Base-by-base conservation (phyloP, 495 filamentous ascomycete species). In the Pseudomonodictys pantanalensis region DNA sequence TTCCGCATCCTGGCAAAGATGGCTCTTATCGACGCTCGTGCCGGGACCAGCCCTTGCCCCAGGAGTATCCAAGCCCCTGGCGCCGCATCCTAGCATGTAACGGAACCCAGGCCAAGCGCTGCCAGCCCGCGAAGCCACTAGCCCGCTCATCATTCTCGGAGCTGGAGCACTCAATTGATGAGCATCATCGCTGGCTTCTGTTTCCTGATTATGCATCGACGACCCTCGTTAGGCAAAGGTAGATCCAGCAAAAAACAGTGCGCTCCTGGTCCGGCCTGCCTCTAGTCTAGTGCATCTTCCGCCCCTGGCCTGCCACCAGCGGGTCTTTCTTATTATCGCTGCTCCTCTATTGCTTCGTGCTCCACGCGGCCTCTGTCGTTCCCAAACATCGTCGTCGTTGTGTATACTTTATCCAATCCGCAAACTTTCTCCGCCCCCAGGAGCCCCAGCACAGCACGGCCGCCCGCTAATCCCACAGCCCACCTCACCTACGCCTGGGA, bases 131-230 rank as follows among this genome's bases (percentile, higher is more conserved):
- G 38, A 30, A 61, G 26, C 35, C 43, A 17, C 44, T 43, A 44
- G 33, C 35, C 15, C 12, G 51, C 24, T 20, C 58, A 56, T 44
- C 51, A 18, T 51, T 30, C 52, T 62, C 43, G 33, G 50, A 55
- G 51, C 58, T 43, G 54, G 32, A 62, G 44, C 58, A 3, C 41
- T 49, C 58, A 56, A 56, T 56, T 56, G 58, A 62, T 56, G 58
- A 50, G 43, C 58, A 58, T 50, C 58, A 56, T 65, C 33, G 58
- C 39, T 65, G 51, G 48, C 30, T 35, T 56, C 56, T 56, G 52
- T 26, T 55, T 62, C 62, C 60, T 68, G 66, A 68, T 68, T 68
- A 68, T 65, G 62, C 66, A 65, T 54, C 35, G 18, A 52, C 52
- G n/a, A 18, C 15, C 58, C 35, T 45, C 45, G 51, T 56, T 56